Evolutionary conservation across 2,329 filamentous ascomycete genomes (phyloP).

Genomic region (Cyphellophora attinorum): DNA sequence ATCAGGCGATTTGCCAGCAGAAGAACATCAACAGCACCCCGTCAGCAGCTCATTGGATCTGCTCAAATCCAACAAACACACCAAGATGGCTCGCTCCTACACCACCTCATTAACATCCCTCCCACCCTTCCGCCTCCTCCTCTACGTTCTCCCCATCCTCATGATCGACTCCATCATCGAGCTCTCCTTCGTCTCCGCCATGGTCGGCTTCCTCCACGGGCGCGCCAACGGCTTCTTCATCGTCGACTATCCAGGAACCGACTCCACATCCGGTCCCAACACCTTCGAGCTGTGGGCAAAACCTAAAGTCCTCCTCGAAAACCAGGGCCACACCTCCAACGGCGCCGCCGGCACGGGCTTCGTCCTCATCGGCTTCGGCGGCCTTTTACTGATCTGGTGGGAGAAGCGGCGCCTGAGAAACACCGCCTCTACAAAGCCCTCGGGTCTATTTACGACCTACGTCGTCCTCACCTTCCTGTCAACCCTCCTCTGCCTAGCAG

Average conservation of each 20-base stretch:
- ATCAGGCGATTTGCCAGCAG: no score
- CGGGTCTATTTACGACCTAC: constrained; percentile 13
- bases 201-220: constrained; percentile 17
- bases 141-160: constrained; percentile 6
- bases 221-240: constrained; percentile 16
- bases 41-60: no score
- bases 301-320: constrained; percentile 7
- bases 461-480: constrained; percentile 13
- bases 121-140: constrained; percentile 1
- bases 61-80: no score
- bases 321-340: constrained; percentile 18
- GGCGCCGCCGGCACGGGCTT: constrained; percentile 18
- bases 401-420: constrained; percentile 8
- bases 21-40: no score
- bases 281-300: constrained; percentile 16
- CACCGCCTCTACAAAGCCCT: constrained; percentile 5
- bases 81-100: constrained; percentile 4
- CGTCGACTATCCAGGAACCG: constrained; percentile 7
- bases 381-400: constrained; percentile 13
- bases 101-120: neutral
- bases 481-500: constrained; percentile 12
- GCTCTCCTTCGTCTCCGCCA: constrained; percentile 14
- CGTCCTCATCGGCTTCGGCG: constrained; percentile 13
- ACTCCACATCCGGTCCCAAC: neutral
- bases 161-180: constrained; percentile 15